Evolutionary conservation across 1,139 yeast genomes (phyloP), one percentile per base, ranked within the genome.

Genomic region (Barnettozyma hawaiiensis): DNA sequence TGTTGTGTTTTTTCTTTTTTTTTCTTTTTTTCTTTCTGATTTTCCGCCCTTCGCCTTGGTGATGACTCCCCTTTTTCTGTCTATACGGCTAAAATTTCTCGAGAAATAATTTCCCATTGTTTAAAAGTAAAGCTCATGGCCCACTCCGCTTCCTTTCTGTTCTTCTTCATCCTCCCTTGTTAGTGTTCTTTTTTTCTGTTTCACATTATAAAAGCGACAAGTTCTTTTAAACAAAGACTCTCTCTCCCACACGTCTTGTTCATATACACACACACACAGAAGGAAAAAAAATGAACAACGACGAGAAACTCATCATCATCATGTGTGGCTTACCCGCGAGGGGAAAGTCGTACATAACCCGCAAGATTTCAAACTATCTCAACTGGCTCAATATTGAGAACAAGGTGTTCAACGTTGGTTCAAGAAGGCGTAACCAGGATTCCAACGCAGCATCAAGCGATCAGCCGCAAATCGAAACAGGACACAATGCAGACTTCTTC

Each of bases 301-400:
- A 44, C 38, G 41, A 47, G 37, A 82, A 83, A 57, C 67, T 86
- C 35, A 92, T 86, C 28, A 83, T 86, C 50, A 92, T 86, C 27
- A 83, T 84, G 92, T 90, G 85, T 20, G 95, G 95, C 0, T 68
- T 84, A 32, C 95, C 95, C 3, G 94, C 94, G 3, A 67, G 94
- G 49, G 95, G 95, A n/a, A 85, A 85, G 63, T 79, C 87, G 16
- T 85, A 85, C 61, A 82, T 85, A 52, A 84, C 95, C 38, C 84
- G 83, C 62, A 85, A 85, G 58, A 71, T 85, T 31, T 75, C 87
- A 15, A 67, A 94, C 49, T 85, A 84, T 59, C 66, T 85, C 49
- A 83, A 82, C 62, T 85, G 95, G 95, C 73, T 81, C 50, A 92
- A 85, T 60, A 89, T 85, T 58, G 81, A 79, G 51, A 78, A 87